Percentiles rank a stretch among this genome's conserved stretches.
phyloP scores from a whole-genome alignment of 2,329 filamentous ascomycete genomes.

The Paecilomyces formosus region DNA sequence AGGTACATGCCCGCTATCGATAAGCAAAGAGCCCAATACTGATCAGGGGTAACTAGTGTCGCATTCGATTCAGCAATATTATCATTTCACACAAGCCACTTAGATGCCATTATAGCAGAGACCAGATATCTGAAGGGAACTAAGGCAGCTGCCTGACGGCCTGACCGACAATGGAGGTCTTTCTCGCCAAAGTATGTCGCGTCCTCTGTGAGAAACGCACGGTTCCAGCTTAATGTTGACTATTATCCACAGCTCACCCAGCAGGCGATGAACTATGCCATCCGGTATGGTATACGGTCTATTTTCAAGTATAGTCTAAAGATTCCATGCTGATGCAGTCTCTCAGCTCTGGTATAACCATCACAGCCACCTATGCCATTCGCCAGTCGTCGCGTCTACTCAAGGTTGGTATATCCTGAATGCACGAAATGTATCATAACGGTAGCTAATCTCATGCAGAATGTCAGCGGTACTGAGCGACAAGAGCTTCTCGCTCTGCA shows the following conservation, averaged over 20 bases:
- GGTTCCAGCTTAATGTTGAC: neutral
- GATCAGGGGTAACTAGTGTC: neutral
- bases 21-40: slow-evolving; percentile 8
- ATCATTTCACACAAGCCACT: neutral
- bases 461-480: slow-evolving; percentile 63
- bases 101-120: slow-evolving; percentile 2
- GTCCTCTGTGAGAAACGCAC: slow-evolving; percentile 3
- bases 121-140: neutral
- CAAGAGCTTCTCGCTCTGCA: slow-evolving; percentile 68
- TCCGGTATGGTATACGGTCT: slow-evolving; percentile 42
- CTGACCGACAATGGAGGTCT: slow-evolving; percentile 58
- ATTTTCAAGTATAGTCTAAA: neutral
- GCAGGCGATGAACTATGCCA: slow-evolving; percentile 88
- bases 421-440: neutral
- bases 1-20: slow-evolving; percentile 15
- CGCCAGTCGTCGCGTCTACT: slow-evolving; percentile 71
- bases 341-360: slow-evolving; percentile 65
- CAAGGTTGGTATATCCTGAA: slow-evolving; percentile 41
- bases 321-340: neutral
- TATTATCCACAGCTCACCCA: slow-evolving; percentile 49
- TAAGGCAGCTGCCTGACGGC: neutral
- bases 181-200: slow-evolving; percentile 50
- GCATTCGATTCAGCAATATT: neutral
- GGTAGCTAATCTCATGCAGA: slow-evolving; percentile 29
- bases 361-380: slow-evolving; percentile 81